These are phyloP conservation scores for Botryotinia narcissicola DNA, from an alignment of 2,329 filamentous ascomycete genomes.

Conservation along the genomic window DNA sequence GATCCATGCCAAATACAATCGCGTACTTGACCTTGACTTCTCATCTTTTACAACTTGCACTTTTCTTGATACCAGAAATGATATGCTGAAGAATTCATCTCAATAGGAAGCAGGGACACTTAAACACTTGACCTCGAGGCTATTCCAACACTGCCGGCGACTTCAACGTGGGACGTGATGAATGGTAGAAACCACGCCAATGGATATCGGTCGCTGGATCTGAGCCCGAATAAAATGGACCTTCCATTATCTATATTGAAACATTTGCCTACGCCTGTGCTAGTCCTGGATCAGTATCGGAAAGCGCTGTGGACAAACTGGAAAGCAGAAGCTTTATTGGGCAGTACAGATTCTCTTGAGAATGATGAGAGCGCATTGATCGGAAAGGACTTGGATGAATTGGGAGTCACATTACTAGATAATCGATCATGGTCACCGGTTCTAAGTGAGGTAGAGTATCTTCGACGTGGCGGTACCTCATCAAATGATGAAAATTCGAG, in stretches of 20 bases:
- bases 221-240: constrained; percentile 17
- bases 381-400: constrained; percentile 18
- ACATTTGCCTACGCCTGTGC: constrained; percentile 27
- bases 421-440: constrained; percentile 24
- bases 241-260: constrained; percentile 29
- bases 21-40: background rate
- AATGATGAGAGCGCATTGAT: constrained; percentile 9
- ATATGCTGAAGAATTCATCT: constrained; percentile 6
- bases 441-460: constrained; percentile 20
- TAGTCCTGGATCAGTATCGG: constrained; percentile 26
- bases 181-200: background rate
- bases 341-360: constrained; percentile 18
- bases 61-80: background rate
- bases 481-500: background rate
- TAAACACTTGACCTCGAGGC: background rate
- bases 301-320: constrained; percentile 26
- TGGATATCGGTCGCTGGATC: background rate
- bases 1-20: background rate
- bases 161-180: background rate
- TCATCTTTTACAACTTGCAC: too few relatives aligned
- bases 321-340: constrained; percentile 23
- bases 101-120: background rate
- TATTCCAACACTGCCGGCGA: background rate
- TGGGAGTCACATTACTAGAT: constrained; percentile 25
- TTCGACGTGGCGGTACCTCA: background rate